Base-by-base conservation (phyloP, 2,329 filamentous ascomycete species). In the Beauveria asiatica region DNA sequence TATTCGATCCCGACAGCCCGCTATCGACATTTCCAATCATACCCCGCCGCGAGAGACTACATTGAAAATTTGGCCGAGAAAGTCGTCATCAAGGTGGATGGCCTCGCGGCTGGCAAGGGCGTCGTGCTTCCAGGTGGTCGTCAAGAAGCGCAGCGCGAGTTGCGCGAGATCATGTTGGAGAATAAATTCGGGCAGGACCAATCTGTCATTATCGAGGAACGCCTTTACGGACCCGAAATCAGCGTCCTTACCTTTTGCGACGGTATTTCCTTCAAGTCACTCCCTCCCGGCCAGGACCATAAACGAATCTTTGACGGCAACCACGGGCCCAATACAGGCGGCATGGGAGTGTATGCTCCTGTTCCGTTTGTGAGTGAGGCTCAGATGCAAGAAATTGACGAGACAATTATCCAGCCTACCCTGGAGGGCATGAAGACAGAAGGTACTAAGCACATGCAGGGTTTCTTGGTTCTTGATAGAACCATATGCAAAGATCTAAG, bases 41-140 rank as follows among this genome's bases (percentile, higher is more conserved):
- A 46, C 10, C 3, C 44, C 44, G 21, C 77, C 3, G 86, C 87
- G 1, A 75, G 73, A 55, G 70, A 79, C 64, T 89, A 92, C 67
- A 75, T 92, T 13, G 80, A 87, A 60, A 75, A 70, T 6, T 75
- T 85, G 21, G 68, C 77, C 39, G 79, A 87, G 67, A 73, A 80
- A 55, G 78, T 89, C 33, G 88, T 92, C 21, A 87, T 92, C 74
- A 92, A 92, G 70, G 89, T 87, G 1, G 83, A 82, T 57, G 89
- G 89, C 3, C 76, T 92, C 33, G 88, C 89, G 9, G 89, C 85
- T 46, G 89, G 89, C 2, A 92, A 92, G 70, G 89, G 89, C 61
- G 71, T 73, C 0, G 63, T 70, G 1, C 63, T 73, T 0, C 70
- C 70, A 1, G 58, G 62, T 9, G 66, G 53, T 23, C 84, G 83